These are phyloP conservation scores for Rhizodiscina lignyota DNA, from an alignment of 495 filamentous ascomycete species.

Conservation along the genomic window DNA sequence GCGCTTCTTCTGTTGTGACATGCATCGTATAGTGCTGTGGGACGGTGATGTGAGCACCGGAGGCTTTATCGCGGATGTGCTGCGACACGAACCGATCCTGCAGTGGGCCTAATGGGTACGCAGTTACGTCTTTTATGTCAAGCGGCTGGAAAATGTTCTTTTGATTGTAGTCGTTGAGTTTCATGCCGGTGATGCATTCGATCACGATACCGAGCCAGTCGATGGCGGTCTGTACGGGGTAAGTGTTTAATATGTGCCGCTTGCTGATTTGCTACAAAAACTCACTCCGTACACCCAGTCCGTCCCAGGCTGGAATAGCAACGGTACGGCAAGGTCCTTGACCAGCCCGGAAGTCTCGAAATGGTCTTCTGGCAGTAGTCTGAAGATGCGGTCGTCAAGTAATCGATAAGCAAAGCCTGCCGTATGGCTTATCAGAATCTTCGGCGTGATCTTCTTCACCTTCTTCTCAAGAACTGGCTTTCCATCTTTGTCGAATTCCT, in stretches of 20 bases:
- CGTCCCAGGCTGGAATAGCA: too few relatives aligned
- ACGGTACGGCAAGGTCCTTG: too few relatives aligned
- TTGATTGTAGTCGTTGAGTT: constrained; percentile 39
- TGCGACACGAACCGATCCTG: constrained; percentile 30
- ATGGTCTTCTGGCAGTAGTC: too few relatives aligned
- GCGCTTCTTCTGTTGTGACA: too few relatives aligned
- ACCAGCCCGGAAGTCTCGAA: too few relatives aligned
- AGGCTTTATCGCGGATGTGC: constrained; percentile 30
- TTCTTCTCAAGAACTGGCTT: neutral
- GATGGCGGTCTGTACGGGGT: constrained; percentile 28
- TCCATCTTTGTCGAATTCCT: neutral
- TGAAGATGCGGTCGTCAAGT: neutral
- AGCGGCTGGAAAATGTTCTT: constrained; percentile 40
- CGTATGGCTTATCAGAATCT: neutral
- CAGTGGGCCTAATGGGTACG: constrained; percentile 37
- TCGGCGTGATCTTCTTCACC: constrained; percentile 1
- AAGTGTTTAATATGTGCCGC: too few relatives aligned
- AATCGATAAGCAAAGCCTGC: neutral
- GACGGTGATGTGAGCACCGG: too few relatives aligned
- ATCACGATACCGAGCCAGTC: constrained; percentile 45
- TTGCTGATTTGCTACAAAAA: too few relatives aligned
- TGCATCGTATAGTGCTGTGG: too few relatives aligned
- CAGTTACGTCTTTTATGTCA: constrained; percentile 31
- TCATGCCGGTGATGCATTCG: constrained; percentile 31
- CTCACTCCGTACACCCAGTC: too few relatives aligned